phyloP scores from a whole-genome alignment of 1,284 basidiomycete species.

The Puccinia hordei region DNA sequence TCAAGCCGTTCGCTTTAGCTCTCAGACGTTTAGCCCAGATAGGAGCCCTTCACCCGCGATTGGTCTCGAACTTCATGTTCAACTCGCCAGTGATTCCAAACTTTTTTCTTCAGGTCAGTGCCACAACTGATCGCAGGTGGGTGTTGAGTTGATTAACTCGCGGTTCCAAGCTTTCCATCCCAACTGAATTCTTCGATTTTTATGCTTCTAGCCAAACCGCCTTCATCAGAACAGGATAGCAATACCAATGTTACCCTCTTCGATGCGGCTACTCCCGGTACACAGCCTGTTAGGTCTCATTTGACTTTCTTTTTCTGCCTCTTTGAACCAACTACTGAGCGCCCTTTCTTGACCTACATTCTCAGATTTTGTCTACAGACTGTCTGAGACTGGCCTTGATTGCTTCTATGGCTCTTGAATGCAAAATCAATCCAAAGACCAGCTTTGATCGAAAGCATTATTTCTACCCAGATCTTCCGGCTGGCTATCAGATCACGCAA shows the following conservation, averaged over 20 bases:
- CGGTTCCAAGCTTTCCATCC: neutral
- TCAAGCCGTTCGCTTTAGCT: neutral
- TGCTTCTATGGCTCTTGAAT: conserved; percentile 78
- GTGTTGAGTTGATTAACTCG: conserved; percentile 13
- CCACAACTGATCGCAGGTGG: no score
- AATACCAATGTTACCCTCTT: conserved; percentile 79
- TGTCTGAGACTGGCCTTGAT: conserved; percentile 73
- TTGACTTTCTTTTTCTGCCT: neutral
- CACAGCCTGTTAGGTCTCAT: conserved; percentile 72
- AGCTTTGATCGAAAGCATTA: conserved; percentile 97
- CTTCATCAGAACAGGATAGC: conserved; percentile 65
- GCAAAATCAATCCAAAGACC: conserved; percentile 72
- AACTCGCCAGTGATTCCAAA: conserved; percentile 82
- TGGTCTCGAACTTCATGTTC: conserved; percentile 93
- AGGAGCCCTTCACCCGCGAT: conserved; percentile 66
- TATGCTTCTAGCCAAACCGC: conserved; percentile 62
- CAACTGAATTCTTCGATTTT: conserved; percentile 53
- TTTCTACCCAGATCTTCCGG: conserved; percentile 91
- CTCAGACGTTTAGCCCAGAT: neutral
- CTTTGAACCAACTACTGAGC: neutral
- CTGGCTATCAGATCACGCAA: conserved; percentile 96
- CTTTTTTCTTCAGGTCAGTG: conserved; percentile 78
- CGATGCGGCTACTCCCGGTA: conserved; percentile 90
- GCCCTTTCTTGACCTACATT: neutral
- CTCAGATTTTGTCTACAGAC: neutral